A percentile compares a stretch with the other conserved stretches of the same genome.
These are phyloP conservation scores for Xylaria sp. DNA, from an alignment of 2,329 filamentous ascomycete species.

Conservation along the genomic window DNA sequence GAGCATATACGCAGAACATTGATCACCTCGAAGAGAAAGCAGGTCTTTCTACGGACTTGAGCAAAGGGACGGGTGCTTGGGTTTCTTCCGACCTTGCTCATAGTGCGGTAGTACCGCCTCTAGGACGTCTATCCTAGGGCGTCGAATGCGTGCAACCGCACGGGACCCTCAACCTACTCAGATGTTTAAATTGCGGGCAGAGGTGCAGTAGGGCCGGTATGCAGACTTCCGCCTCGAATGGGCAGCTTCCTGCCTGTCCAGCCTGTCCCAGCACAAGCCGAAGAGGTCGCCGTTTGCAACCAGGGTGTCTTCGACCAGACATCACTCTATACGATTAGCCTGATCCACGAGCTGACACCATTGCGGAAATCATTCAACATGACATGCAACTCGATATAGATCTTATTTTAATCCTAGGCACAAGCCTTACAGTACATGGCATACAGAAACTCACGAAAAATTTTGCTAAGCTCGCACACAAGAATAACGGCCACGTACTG, in stretches of 20 bases:
- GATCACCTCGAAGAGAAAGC: no score
- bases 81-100: no score
- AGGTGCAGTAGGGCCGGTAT: not conserved
- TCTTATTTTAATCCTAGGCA: not conserved
- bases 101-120: no score
- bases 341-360: not conserved
- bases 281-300: not conserved
- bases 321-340: not conserved
- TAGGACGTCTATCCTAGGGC: no score
- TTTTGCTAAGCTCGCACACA: not conserved
- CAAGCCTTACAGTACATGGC: not conserved
- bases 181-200: not conserved
- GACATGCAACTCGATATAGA: not conserved
- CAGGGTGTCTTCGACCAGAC: not conserved
- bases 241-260: not conserved
- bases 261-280: not conserved
- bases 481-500: not conserved
- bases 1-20: no score
- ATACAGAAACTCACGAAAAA: not conserved
- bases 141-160: not conserved
- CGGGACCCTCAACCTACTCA: not conserved
- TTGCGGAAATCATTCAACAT: not conserved
- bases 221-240: not conserved
- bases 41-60: no score
- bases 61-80: no score